A percentile compares a stretch with the other conserved stretches of the same genome.
Evolutionary conservation across 164 flowering plant genomes (phyloP).

Genomic region (Stephania yunnanensis): DNA sequence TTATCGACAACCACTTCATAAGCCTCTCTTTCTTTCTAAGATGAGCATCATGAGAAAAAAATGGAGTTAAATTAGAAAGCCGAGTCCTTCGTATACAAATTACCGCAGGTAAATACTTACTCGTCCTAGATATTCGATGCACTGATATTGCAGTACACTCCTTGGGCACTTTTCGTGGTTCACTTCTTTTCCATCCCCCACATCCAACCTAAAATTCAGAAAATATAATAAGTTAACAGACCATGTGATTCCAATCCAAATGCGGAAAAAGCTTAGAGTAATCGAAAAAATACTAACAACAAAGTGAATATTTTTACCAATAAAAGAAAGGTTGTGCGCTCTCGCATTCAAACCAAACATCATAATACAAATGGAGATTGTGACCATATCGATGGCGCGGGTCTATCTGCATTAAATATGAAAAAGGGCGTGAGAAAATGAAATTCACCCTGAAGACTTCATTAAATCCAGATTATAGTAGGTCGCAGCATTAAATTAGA

Average conservation of each 20-base stretch:
- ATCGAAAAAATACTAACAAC: neutral
- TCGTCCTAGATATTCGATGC: slow-evolving; percentile 71
- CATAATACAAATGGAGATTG: slow-evolving; percentile 58
- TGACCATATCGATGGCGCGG: slow-evolving; percentile 74
- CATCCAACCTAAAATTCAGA: slow-evolving; percentile 49
- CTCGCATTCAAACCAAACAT: slow-evolving; percentile 46
- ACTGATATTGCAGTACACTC: slow-evolving; percentile 45
- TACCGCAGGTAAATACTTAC: slow-evolving; percentile 32
- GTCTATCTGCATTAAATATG: slow-evolving; percentile 42
- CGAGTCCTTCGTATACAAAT: neutral
- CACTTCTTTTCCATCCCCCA: slow-evolving; percentile 69
- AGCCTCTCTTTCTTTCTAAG: slow-evolving; percentile 62
- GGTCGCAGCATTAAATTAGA: neutral
- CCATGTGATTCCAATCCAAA: neutral
- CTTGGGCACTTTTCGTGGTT: slow-evolving; percentile 48
- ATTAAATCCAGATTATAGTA: neutral
- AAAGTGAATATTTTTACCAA: slow-evolving; percentile 36
- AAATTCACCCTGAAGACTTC: neutral
- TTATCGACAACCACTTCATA: slow-evolving; percentile 55
- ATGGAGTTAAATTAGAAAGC: slow-evolving; percentile 2
- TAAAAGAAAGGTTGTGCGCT: slow-evolving; percentile 73
- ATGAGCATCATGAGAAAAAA: neutral
- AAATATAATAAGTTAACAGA: neutral
- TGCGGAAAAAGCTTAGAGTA: neutral
- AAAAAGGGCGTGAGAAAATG: neutral